Evolutionary conservation across 805 yeast genomes (phyloP).

Genomic region (Sugiyamaella floridensis): DNA sequence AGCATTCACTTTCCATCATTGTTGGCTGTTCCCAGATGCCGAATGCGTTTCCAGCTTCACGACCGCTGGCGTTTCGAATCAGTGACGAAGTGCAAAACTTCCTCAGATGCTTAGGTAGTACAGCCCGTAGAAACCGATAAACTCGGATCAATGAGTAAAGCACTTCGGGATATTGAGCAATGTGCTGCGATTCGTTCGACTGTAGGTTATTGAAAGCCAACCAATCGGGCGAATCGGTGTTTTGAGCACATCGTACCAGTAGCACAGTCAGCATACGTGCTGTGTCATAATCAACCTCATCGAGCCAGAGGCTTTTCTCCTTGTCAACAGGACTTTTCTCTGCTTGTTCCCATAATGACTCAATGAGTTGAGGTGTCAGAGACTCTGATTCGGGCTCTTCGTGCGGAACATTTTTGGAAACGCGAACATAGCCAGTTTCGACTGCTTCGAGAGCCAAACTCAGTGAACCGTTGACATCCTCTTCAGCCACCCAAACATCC

Average conservation of each 20-base stretch:
- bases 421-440: constrained; percentile 28
- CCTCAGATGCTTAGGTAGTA: constrained; percentile 29
- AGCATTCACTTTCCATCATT: constrained; percentile 38
- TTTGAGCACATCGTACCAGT: constrained; percentile 13
- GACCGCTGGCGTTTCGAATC: constrained; percentile 46
- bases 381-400: constrained; percentile 11
- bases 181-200: constrained; percentile 45
- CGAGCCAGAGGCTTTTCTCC: constrained; percentile 27
- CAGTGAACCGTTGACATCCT: constrained; percentile 35
- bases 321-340: not conserved
- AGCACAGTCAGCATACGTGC: constrained; percentile 40
- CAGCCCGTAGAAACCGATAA: constrained; percentile 41
- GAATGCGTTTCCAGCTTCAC: constrained; percentile 60
- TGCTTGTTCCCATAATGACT: not conserved
- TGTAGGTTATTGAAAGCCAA: constrained; percentile 39
- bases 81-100: constrained; percentile 36
- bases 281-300: constrained; percentile 47
- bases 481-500: constrained; percentile 28
- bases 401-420: not conserved
- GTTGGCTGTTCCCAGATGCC: constrained; percentile 54
- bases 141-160: constrained; percentile 42
- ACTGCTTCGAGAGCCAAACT: constrained; percentile 33
- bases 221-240: constrained; percentile 18
- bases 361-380: not conserved
- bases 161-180: constrained; percentile 41